Conservation (phyloP, 768 basidiomycete genomes). For the Mycena kentingensis region DNA sequence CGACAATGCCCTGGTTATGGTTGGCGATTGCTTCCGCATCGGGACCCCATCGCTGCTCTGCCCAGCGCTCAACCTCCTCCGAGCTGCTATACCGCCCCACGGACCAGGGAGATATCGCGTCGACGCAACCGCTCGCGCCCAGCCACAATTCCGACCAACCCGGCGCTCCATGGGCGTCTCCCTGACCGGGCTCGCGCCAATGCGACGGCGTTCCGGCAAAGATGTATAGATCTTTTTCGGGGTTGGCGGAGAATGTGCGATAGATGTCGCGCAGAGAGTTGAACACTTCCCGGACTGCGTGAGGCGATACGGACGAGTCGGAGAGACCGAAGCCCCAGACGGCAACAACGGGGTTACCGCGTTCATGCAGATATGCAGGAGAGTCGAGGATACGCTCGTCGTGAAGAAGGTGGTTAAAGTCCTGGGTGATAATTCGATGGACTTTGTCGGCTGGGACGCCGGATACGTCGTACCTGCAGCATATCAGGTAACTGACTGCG, state of each 20-base stretch:
- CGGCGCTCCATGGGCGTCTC: conserved; percentile 70
- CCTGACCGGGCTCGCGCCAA: conserved; percentile 66
- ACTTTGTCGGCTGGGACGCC: conserved; percentile 74
- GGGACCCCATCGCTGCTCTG: conserved; percentile 58
- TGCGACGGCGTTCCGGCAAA: conserved; percentile 65
- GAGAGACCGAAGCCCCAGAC: conserved; percentile 57
- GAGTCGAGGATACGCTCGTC: conserved; percentile 65
- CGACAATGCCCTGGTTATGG: conserved; percentile 43
- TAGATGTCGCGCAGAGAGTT: conserved; percentile 19
- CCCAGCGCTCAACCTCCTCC: conserved; percentile 64
- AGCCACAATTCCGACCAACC: conserved; percentile 71
- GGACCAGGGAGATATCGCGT: conserved; percentile 83
- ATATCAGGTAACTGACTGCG: conserved; percentile 6
- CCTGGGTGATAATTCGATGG: conserved; percentile 64
- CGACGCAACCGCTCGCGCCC: conserved; percentile 55
- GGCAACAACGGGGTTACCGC: conserved; percentile 68
- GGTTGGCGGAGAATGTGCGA: not conserved
- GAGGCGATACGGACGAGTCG: conserved; percentile 10
- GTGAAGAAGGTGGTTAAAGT: conserved; percentile 72
- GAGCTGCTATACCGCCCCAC: conserved; percentile 68
- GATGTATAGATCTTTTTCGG: conserved; percentile 8
- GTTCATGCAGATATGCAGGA: conserved; percentile 72
- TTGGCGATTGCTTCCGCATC: conserved; percentile 63
- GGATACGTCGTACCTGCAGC: conserved; percentile 76
- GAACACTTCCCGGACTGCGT: conserved; percentile 6